Evolutionary conservation across 2,329 filamentous ascomycete species (phyloP), one percentile per base, ranked within the genome.

Genomic region (Alternaria triticina): DNA sequence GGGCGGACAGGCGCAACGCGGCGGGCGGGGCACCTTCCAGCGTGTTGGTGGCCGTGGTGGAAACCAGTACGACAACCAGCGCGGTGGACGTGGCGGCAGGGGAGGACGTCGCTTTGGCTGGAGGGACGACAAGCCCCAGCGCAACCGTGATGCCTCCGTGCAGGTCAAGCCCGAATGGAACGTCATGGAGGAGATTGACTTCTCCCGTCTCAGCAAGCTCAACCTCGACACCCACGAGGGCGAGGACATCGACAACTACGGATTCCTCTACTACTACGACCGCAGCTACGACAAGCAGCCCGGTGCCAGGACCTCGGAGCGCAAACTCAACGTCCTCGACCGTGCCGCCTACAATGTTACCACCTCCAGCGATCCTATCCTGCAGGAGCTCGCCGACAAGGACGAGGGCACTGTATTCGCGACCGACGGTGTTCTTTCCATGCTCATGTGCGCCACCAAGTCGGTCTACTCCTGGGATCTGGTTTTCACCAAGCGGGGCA

Each of bases 391-490:
- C 59, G 92, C 96, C 67, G 95, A 98, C 75, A 96, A 94, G 86
- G 90, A 97, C 77, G 94, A 97, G 84, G 96, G 94, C 50, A 96
- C 93, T 72, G 95, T 99, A 77, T 99, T 98, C 79, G 94, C 96
- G 68, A 97, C 96, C 47, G 94, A 97, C 82, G 97, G 91, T 83
- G 94, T 99, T 75, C 89, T 99, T 64, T 98, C 95, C 70, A 98
- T 97, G 94, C 90, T 99, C 75, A 99, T 99, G 96, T 99, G 96
- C 83, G 90, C 96, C 55, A 92, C 96, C 63, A 93, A 96, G 76
- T 97, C 93, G 61, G 93, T 99, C 68, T 98, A 98, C 86, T 94
- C 94, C 46, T 99, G 96, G 96, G 96, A 99, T 82, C 90, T 99
- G 75, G 91, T 99, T 79, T 96, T 99, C 77, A 86, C 93, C 67